Evolutionary conservation across 2,329 filamentous ascomycete genomes (phyloP).

Genomic region (Diaporthe vaccinii): DNA sequence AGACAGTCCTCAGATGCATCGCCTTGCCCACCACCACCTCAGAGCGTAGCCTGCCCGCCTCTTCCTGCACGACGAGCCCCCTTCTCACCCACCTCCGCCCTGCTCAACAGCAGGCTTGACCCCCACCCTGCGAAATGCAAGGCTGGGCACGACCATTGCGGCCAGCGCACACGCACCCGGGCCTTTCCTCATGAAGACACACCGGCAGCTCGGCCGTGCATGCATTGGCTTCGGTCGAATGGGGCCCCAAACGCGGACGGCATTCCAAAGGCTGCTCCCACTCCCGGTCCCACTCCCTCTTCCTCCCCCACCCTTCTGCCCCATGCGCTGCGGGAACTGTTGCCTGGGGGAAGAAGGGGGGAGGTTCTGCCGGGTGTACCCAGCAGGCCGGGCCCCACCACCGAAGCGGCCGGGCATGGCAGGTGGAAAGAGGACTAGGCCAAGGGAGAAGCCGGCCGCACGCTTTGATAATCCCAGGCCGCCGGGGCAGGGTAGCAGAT

Average conservation of each 20-base stretch:
- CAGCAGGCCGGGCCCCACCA: constrained; percentile 15
- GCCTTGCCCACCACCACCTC: constrained; percentile 13
- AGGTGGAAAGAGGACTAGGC: constrained; percentile 9
- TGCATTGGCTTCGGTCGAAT: constrained; percentile 16
- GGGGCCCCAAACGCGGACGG: constrained; percentile 5
- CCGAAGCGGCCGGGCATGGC: constrained; percentile 9
- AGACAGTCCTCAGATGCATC: neutral
- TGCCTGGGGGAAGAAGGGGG: constrained; percentile 1
- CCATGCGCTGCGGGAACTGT: neutral
- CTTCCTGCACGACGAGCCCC: constrained; percentile 3
- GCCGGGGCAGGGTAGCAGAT: constrained; percentile 13
- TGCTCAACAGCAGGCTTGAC: constrained; percentile 11
- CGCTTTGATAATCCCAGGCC: constrained; percentile 10
- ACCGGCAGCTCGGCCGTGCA: constrained; percentile 25
- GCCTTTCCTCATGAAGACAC: constrained; percentile 28
- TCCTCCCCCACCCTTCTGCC: neutral
- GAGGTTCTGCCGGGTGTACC: neutral
- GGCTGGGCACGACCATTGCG: constrained; percentile 29
- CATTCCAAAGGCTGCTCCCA: neutral
- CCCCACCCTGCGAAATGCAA: constrained; percentile 30
- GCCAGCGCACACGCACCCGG: constrained; percentile 10
- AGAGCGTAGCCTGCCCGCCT: neutral
- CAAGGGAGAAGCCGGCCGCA: constrained; percentile 22
- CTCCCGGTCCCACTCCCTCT: neutral
- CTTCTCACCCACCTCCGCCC: constrained; percentile 1